These are phyloP conservation scores for Phytophthora ramorum DNA, from an alignment of 352 stramenopile species.

Conservation along the genomic window DNA sequence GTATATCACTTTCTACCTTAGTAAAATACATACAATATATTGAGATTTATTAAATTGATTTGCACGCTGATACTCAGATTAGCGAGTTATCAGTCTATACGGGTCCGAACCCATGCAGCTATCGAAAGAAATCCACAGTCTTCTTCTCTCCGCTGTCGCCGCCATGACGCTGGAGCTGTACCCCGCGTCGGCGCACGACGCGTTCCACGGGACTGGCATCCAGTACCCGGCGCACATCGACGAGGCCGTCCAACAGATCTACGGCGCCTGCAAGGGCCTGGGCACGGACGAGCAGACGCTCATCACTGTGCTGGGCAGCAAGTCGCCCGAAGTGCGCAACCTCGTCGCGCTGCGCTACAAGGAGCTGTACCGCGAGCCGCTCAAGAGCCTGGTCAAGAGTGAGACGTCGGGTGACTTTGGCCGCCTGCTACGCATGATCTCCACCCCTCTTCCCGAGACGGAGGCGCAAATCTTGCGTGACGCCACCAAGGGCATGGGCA, in stretches of 20 bases:
- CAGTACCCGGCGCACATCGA: slow-evolving; percentile 63
- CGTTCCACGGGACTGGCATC: slow-evolving; percentile 54
- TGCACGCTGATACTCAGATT: not conserved
- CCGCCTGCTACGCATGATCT: slow-evolving; percentile 73
- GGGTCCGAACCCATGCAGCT: not conserved
- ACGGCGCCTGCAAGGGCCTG: slow-evolving; percentile 66
- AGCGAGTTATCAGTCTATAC: not conserved
- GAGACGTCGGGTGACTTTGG: slow-evolving; percentile 83
- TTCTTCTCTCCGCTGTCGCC: slow-evolving; percentile 2
- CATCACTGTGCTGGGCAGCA: slow-evolving; percentile 70
- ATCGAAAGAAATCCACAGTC: slow-evolving; percentile 7
- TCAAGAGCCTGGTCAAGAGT: slow-evolving; percentile 65
- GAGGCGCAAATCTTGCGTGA: slow-evolving; percentile 75
- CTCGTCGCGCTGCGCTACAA: slow-evolving; percentile 77
- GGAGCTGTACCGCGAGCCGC: slow-evolving; percentile 66
- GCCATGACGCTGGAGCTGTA: slow-evolving; percentile 60
- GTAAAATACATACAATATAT: too few species aligned
- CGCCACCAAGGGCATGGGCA: slow-evolving; percentile 77
- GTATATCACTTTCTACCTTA: too few species aligned
- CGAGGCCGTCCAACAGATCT: slow-evolving; percentile 72
- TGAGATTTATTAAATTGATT: too few species aligned
- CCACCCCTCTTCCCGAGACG: slow-evolving; percentile 70
- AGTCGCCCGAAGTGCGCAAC: slow-evolving; percentile 71
- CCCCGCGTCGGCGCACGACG: slow-evolving; percentile 61
- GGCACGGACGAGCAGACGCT: slow-evolving; percentile 83